phyloP scores from a whole-genome alignment of 2,329 filamentous ascomycete species.

The Pezicula carpinea region DNA sequence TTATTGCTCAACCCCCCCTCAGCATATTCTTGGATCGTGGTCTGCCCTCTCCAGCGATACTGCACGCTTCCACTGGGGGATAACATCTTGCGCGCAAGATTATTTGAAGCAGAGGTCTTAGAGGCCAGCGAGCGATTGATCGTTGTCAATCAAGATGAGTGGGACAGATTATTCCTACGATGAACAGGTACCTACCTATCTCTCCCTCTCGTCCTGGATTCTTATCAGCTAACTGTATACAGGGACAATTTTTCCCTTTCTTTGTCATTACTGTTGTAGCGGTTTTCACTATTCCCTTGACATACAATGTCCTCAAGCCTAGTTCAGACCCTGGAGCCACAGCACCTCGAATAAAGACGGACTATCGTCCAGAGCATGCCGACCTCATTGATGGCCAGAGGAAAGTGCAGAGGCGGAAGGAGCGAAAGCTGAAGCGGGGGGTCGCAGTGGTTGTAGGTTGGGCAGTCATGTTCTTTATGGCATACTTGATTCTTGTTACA shows the following conservation, averaged over 20 bases:
- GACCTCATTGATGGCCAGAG: slow-evolving; percentile 79
- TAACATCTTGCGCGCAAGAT: no score
- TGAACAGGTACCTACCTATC: slow-evolving; percentile 60
- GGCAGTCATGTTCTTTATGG: slow-evolving; percentile 81
- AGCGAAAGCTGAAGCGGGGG: slow-evolving; percentile 81
- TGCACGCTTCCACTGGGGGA: no score
- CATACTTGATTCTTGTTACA: slow-evolving; percentile 82
- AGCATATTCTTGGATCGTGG: no score
- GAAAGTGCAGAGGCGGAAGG: slow-evolving; percentile 82
- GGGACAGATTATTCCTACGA: slow-evolving; percentile 91
- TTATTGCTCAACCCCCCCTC: no score
- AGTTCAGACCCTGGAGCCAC: slow-evolving; percentile 73
- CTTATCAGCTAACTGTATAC: slow-evolving; percentile 10
- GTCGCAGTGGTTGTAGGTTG: slow-evolving; percentile 74
- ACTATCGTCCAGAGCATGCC: slow-evolving; percentile 77
- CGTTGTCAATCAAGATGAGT: slow-evolving; percentile 25
- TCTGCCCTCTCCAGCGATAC: no score
- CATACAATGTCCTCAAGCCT: slow-evolving; percentile 80
- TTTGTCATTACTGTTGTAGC: slow-evolving; percentile 90
- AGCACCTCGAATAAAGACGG: slow-evolving; percentile 75
- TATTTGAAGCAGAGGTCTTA: no score
- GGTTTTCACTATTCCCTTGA: slow-evolving; percentile 84
- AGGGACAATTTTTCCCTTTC: slow-evolving; percentile 98
- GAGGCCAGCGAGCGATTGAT: background rate
- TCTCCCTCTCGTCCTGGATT: background rate